Conservation (phyloP, 345 rosid species). For the Linum usitatissimum region DNA sequence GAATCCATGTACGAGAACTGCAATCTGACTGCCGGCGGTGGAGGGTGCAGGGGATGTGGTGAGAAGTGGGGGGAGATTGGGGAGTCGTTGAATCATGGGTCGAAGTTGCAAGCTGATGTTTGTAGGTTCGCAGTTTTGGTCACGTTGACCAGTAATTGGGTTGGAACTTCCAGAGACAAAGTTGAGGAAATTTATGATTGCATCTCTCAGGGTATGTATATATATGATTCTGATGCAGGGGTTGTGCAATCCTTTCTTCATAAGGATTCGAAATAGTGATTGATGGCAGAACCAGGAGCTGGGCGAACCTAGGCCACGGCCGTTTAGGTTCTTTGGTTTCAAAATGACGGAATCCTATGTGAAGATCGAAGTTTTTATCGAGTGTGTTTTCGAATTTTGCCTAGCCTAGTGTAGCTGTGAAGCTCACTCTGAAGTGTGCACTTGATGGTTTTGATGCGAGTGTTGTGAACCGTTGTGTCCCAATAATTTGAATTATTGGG, state of each 20-base stretch:
- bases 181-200: slow-evolving; percentile 25
- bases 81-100: slow-evolving; percentile 13
- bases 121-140: slow-evolving; percentile 40
- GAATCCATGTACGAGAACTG: slow-evolving; percentile 25
- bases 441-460: no score
- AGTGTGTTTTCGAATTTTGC: no score
- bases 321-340: no score
- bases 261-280: neutral
- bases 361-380: no score
- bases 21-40: slow-evolving; percentile 9
- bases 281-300: no score
- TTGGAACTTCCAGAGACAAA: slow-evolving; percentile 22
- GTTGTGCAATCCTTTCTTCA: neutral
- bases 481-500: no score
- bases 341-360: no score
- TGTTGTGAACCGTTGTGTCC: no score
- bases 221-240: neutral
- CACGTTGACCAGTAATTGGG: slow-evolving; percentile 24
- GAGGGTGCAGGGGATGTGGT: slow-evolving; percentile 24
- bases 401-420: no score
- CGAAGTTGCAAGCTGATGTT: slow-evolving; percentile 13
- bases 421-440: no score
- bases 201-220: slow-evolving; percentile 26
- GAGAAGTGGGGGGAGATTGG: slow-evolving; percentile 31
- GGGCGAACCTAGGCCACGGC: no score